These are phyloP conservation scores for Penicillium sp. DNA, from an alignment of 2,329 filamentous ascomycete species.

Conservation along the genomic window DNA sequence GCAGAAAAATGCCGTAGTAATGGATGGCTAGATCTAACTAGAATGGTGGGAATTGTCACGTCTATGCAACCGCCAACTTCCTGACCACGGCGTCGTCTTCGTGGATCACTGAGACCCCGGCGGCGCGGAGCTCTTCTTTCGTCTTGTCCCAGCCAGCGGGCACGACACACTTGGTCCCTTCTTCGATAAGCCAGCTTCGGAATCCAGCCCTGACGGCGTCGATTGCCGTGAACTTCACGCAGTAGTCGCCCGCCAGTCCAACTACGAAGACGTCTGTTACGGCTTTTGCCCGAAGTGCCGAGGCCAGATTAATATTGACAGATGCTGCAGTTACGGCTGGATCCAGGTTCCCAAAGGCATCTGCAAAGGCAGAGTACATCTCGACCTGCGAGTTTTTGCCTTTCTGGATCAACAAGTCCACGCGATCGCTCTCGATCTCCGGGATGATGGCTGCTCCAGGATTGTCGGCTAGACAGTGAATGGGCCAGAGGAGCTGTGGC, in stretches of 20 bases:
- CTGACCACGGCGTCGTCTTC: constrained; percentile 61
- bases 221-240: constrained; percentile 79
- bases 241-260: constrained; percentile 87
- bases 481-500: constrained; percentile 78
- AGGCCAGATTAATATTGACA: constrained; percentile 64
- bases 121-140: constrained; percentile 58
- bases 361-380: constrained; percentile 92
- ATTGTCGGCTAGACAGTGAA: constrained; percentile 81
- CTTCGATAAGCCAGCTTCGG: constrained; percentile 73
- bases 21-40: background rate
- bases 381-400: constrained; percentile 75
- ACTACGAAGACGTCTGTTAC: constrained; percentile 84
- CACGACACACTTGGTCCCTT: constrained; percentile 77
- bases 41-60: background rate
- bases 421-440: constrained; percentile 64
- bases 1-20: background rate
- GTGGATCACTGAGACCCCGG: constrained; percentile 67
- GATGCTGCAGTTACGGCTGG: constrained; percentile 35
- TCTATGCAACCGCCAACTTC: constrained; percentile 42
- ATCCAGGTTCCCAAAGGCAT: constrained; percentile 66
- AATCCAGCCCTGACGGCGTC: constrained; percentile 80
- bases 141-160: constrained; percentile 61
- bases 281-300: constrained; percentile 57
- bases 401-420: constrained; percentile 77
- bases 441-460: constrained; percentile 73